A percentile compares a stretch with the other conserved stretches of the same genome.
These are phyloP conservation scores for Juncus effusus DNA, from an alignment of 176 grass and related monocot species.

Conservation along the genomic window DNA sequence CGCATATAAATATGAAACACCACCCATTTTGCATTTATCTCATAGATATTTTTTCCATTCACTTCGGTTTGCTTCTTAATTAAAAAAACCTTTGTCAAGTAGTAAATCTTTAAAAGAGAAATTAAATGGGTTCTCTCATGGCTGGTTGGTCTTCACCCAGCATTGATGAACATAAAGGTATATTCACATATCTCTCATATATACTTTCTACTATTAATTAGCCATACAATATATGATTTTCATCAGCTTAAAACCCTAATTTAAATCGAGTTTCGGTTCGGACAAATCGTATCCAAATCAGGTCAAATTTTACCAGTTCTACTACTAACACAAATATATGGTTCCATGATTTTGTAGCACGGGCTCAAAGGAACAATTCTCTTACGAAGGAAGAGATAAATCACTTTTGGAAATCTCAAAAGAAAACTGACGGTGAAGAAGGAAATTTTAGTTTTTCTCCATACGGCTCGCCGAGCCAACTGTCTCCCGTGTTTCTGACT, in stretches of 20 bases:
- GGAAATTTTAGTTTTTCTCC: slow-evolving; percentile 14
- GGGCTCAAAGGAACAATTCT: slow-evolving; percentile 51
- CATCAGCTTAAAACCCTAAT: too few species aligned
- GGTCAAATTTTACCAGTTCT: too few species aligned
- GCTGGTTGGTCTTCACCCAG: slow-evolving; percentile 67
- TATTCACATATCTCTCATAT: neutral
- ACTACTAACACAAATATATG: too few species aligned
- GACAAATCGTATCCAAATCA: too few species aligned
- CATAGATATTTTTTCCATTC: neutral
- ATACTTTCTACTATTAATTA: too few species aligned
- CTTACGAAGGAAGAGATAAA: slow-evolving; percentile 82
- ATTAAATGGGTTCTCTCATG: slow-evolving; percentile 86
- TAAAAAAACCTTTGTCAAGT: neutral
- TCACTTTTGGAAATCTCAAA: slow-evolving; percentile 52
- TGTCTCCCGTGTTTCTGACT: slow-evolving; percentile 1
- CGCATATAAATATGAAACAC: neutral
- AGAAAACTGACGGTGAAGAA: slow-evolving; percentile 23
- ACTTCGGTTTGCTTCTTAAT: neutral
- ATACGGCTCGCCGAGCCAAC: neutral
- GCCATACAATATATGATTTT: too few species aligned
- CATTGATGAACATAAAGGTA: slow-evolving; percentile 45
- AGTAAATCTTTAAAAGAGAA: neutral
- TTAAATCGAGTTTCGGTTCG: too few species aligned
- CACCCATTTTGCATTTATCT: neutral
- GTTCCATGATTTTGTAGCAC: slow-evolving; percentile 30